Evolutionary conservation across 1,139 yeast genomes (phyloP).

Genomic region (Suhomyces wounanorum): DNA sequence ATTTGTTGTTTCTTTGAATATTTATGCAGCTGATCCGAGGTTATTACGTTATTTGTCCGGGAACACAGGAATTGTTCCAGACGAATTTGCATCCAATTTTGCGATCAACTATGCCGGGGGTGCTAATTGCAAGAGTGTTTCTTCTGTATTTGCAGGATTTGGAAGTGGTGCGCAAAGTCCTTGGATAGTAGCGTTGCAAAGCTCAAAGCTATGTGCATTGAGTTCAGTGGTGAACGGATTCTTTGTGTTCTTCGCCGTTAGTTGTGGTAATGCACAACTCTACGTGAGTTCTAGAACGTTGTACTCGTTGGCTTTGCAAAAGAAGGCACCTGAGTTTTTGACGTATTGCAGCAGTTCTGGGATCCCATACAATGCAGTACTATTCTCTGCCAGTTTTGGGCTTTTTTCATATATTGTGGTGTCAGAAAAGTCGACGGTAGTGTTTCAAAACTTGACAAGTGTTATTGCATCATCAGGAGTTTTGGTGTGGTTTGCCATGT

Average conservation of each 20-base stretch:
- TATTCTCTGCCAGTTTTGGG: slow-evolving; percentile 63
- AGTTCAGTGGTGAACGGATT: slow-evolving; percentile 67
- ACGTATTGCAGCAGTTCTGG: slow-evolving; percentile 64
- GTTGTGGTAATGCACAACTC: slow-evolving; percentile 75
- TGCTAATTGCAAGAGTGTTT: slow-evolving; percentile 34
- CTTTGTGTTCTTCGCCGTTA: slow-evolving; percentile 71
- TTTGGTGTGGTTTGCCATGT: slow-evolving; percentile 82
- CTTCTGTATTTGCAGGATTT: slow-evolving; percentile 47
- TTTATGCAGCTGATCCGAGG: slow-evolving; percentile 77
- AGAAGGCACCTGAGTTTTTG: slow-evolving; percentile 65
- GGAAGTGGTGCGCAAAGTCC: slow-evolving; percentile 71
- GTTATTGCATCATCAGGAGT: slow-evolving; percentile 72
- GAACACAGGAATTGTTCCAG: slow-evolving; percentile 29
- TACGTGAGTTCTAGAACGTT: slow-evolving; percentile 80
- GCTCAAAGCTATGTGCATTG: slow-evolving; percentile 63
- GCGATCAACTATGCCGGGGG: slow-evolving; percentile 48
- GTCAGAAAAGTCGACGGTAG: slow-evolving; percentile 58
- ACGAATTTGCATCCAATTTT: slow-evolving; percentile 27
- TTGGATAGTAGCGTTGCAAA: slow-evolving; percentile 78
- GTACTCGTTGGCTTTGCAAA: slow-evolving; percentile 71
- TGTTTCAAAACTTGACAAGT: slow-evolving; percentile 64
- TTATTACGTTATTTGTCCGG: slow-evolving; percentile 54
- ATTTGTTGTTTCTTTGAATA: slow-evolving; percentile 69
- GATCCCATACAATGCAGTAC: slow-evolving; percentile 71
- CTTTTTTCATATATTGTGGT: slow-evolving; percentile 62